phyloP scores from a whole-genome alignment of 108 stramenopile species.

The Stephanodiscus minutulus region DNA sequence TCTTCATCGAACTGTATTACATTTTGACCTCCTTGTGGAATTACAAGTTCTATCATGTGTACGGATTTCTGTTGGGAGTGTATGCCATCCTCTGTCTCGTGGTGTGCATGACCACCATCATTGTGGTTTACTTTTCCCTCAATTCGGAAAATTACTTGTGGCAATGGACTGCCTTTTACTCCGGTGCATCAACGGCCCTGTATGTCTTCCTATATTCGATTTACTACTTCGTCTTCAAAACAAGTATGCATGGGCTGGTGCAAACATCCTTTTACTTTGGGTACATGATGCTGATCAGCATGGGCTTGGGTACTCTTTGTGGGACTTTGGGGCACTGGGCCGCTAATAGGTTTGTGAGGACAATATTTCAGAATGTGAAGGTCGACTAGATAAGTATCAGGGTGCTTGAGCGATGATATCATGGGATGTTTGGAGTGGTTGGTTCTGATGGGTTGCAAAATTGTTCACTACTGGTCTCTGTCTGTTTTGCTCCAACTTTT shows the following conservation, averaged over 20 bases:
- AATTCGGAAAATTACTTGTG: constrained; percentile 98
- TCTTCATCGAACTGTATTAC: constrained; percentile 98
- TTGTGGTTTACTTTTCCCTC: constrained; percentile 96
- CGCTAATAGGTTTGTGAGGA: constrained; percentile 84
- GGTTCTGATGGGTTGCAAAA: too few relatives aligned
- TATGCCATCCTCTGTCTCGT: constrained; percentile 94
- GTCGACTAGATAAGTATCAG: constrained; percentile 65
- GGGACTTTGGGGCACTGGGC: constrained; percentile 89
- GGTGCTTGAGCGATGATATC: background rate
- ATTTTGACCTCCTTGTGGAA: constrained; percentile 93
- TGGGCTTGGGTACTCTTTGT: constrained; percentile 80
- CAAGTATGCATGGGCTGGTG: constrained; percentile 94
- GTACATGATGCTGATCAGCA: constrained; percentile 87
- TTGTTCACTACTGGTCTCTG: too few relatives aligned
- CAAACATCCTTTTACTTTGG: constrained; percentile 95
- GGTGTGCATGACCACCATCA: constrained; percentile 94
- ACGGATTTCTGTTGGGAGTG: constrained; percentile 96
- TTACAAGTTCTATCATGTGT: constrained; percentile 99
- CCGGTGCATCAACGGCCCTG: constrained; percentile 86
- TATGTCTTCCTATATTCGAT: constrained; percentile 98
- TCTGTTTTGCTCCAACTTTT: too few relatives aligned
- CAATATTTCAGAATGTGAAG: constrained; percentile 91
- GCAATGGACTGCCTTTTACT: constrained; percentile 97
- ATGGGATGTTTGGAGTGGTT: too few relatives aligned
- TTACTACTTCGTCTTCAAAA: constrained; percentile 97